Evolutionary conservation across 164 flowering plant species (phyloP).

Genomic region (Paratinospora sagittata): DNA sequence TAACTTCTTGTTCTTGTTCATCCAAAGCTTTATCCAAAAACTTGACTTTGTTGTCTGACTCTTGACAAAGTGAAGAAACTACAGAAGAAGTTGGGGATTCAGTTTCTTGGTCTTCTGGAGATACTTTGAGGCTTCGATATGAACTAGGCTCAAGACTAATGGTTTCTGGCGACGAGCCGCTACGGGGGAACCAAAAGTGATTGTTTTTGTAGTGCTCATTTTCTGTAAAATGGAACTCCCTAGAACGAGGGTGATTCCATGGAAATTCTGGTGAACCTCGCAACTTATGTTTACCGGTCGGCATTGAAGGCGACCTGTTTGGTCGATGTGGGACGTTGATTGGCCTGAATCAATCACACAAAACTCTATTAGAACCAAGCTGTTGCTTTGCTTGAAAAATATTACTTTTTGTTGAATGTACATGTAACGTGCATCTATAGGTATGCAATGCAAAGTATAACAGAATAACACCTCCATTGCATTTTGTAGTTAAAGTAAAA

Average conservation of each 20-base stretch:
- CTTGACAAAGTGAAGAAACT: conserved; percentile 47
- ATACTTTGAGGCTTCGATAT: conserved; percentile 30
- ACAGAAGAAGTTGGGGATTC: conserved; percentile 53
- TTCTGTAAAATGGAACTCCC: conserved; percentile 20
- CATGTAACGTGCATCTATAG: too few species aligned
- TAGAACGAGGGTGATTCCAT: conserved; percentile 10
- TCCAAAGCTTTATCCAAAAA: conserved; percentile 3
- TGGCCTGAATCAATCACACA: conserved; percentile 37
- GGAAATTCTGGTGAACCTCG: conserved; percentile 14
- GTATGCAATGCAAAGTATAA: too few species aligned
- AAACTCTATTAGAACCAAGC: not conserved
- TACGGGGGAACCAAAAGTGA: conserved; percentile 29
- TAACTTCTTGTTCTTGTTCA: conserved; percentile 28
- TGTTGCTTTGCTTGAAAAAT: too few species aligned
- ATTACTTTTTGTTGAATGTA: too few species aligned
- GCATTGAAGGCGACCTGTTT: conserved; percentile 25
- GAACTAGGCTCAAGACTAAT: conserved; percentile 42
- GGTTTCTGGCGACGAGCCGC: conserved; percentile 58
- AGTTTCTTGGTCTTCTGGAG: conserved; percentile 39
- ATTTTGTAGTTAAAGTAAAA: too few species aligned
- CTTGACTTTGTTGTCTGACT: conserved; percentile 17
- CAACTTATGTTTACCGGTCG: conserved; percentile 15
- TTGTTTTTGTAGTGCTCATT: conserved; percentile 20
- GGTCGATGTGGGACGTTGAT: conserved; percentile 51
- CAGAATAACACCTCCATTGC: too few species aligned